Evolutionary conservation across 331 rosid genomes (phyloP), one percentile per base, ranked within the genome.

Genomic region (Pyracantha coccinea): DNA sequence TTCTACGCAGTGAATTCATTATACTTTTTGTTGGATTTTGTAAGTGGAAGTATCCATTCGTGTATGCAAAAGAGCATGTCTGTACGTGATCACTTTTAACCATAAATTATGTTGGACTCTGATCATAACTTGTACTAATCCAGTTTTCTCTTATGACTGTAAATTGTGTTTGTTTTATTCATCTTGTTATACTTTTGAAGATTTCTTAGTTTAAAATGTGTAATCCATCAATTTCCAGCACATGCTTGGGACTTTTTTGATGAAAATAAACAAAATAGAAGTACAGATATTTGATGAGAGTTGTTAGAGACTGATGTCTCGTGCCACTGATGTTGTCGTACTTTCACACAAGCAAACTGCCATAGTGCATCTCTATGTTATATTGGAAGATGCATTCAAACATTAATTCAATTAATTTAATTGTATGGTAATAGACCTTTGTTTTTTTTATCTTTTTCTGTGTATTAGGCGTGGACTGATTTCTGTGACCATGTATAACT

Each of bases 401-500:
- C 24, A 19, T 53, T 20, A 53, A 53, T 19, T 53, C 23, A 44
- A 44, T 44, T 44, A 44, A 71, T 2, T 63, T 10, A 66, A 61
- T 77, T 41, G 8, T 45, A 21, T 28, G n/a, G 50, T 44, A 13
- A 44, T 44, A 44, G 50, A 44, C 50, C 5, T 44, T 44, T 12
- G 16, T 41, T 4, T 41, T 38, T 38, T 41, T 11, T 41, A 38
- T 11, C 14, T 70, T 53, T 63, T 57, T 74, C 20, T 82, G 70
- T 76, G 31, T 72, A 28, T 28, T 74, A 94, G 97, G 91, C 71
- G 29, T 29, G 93, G 88, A 79, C 91, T 87, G 69, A 88, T 94
- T 77, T 78, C 86, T 31, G 79, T 94, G 75, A 87, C 96, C 62
- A 90, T 90, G 99, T 94, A 94, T 77, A 94, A 94, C 87, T 94